A percentile compares a stretch with the other conserved stretches of the same genome.
phyloP scores from a whole-genome alignment of 106 monocot species.

The Cymbidium sinense region DNA sequence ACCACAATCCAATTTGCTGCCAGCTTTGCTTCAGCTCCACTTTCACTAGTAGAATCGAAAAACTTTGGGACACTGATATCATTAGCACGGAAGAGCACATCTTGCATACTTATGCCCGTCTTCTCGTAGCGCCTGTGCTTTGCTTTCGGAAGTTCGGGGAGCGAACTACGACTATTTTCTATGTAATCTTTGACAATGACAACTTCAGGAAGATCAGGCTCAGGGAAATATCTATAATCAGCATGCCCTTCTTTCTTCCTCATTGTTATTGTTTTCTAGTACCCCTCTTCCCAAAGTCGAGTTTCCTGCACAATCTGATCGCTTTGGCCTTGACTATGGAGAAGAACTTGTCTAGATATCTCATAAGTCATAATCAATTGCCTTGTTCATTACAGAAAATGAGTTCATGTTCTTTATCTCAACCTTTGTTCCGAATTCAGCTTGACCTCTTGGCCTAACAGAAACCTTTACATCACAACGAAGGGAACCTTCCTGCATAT shows the following conservation, averaged over 20 bases:
- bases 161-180: conserved; percentile 42
- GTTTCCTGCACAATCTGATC: too few species aligned
- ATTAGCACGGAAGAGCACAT: conserved; percentile 90
- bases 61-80: conserved; percentile 67
- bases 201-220: conserved; percentile 96
- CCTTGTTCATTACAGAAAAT: too few species aligned
- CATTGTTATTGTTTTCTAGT: conserved; percentile 89
- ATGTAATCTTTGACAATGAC: conserved; percentile 55
- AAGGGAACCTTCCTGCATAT: conserved; percentile 98
- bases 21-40: conserved; percentile 81
- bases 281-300: conserved; percentile 89
- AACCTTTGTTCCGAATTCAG: too few species aligned
- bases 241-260: conserved; percentile 96
- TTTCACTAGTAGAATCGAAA: conserved; percentile 67
- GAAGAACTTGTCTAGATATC: too few species aligned
- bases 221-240: conserved; percentile 97
- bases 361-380: too few species aligned
- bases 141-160: conserved; percentile 86
- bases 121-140: conserved; percentile 86
- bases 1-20: conserved; percentile 98
- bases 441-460: too few species aligned
- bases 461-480: too few species aligned
- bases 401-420: too few species aligned
- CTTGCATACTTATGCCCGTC: conserved; percentile 88
- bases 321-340: too few species aligned